phyloP scores from a whole-genome alignment of 331 rosid genomes.

The Rhamnella rubrinervis region DNA sequence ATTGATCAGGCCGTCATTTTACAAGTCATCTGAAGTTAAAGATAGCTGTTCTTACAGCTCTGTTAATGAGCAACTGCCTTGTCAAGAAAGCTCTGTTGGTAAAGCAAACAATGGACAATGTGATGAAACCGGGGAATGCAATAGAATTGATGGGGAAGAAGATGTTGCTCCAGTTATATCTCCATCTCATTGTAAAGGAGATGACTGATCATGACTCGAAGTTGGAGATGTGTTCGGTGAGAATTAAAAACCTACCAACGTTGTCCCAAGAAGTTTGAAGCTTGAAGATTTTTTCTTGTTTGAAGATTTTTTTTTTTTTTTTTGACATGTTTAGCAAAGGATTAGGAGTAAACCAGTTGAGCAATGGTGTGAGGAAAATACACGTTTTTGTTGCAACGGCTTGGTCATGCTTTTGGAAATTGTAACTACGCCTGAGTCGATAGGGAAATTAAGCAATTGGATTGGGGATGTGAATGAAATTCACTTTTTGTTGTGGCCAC shows the following conservation, averaged over 20 bases:
- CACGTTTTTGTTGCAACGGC: too few relatives aligned
- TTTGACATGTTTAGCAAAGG: too few relatives aligned
- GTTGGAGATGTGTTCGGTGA: not conserved
- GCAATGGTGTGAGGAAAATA: too few relatives aligned
- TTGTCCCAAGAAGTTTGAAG: not conserved
- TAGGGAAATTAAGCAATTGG: too few relatives aligned
- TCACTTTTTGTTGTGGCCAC: too few relatives aligned
- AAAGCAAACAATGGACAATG: not conserved
- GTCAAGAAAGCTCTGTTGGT: not conserved
- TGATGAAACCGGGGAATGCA: not conserved
- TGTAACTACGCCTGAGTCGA: too few relatives aligned
- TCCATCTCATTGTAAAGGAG: not conserved
- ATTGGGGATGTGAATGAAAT: too few relatives aligned
- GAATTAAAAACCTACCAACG: not conserved
- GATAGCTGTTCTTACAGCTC: too few relatives aligned
- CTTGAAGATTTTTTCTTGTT: too few relatives aligned
- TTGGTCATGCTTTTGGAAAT: too few relatives aligned
- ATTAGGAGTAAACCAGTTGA: too few relatives aligned
- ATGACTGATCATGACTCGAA: not conserved
- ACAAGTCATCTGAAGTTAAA: not conserved
- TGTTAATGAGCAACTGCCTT: not conserved
- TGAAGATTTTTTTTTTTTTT: not conserved
- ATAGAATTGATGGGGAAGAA: not conserved
- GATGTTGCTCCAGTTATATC: not conserved
- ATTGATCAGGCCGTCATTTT: not conserved